phyloP scores from a whole-genome alignment of 164 flowering plant species.

The Magnolia officinalis region DNA sequence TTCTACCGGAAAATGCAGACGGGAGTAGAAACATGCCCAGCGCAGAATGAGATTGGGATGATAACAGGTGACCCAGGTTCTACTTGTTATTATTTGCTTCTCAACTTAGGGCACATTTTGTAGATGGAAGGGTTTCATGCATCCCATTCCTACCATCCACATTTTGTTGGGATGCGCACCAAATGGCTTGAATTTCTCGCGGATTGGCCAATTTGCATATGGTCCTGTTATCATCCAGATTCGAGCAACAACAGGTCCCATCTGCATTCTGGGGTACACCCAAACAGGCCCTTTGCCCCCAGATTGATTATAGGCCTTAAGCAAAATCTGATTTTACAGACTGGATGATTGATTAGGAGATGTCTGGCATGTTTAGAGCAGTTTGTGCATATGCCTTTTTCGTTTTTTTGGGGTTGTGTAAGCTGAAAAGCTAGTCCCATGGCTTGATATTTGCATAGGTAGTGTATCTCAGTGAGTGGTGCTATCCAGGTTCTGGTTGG shows the following conservation, averaged over 20 bases:
- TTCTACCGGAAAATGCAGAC: background rate
- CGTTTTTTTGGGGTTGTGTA: background rate
- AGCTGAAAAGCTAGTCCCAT: background rate
- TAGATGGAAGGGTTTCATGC: no score
- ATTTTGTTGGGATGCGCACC: background rate
- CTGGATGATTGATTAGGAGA: background rate
- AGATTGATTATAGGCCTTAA: background rate
- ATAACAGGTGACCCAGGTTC: background rate
- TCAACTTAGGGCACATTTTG: background rate
- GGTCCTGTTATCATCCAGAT: background rate
- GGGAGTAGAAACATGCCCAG: background rate
- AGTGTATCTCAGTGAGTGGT: no score
- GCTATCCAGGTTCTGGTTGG: no score
- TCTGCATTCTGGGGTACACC: background rate
- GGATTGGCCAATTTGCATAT: background rate
- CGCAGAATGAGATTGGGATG: background rate
- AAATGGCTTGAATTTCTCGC: background rate
- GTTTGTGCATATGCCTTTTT: background rate
- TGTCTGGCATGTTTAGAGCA: background rate
- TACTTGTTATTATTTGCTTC: background rate
- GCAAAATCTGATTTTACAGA: background rate
- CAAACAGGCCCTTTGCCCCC: background rate
- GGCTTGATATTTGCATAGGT: no score
- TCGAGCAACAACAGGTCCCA: background rate
- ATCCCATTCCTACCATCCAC: background rate